A percentile compares a stretch with the other conserved stretches of the same genome.
Evolutionary conservation across 257 asterid genomes (phyloP).

Genomic region (Nicotiana otophora): DNA sequence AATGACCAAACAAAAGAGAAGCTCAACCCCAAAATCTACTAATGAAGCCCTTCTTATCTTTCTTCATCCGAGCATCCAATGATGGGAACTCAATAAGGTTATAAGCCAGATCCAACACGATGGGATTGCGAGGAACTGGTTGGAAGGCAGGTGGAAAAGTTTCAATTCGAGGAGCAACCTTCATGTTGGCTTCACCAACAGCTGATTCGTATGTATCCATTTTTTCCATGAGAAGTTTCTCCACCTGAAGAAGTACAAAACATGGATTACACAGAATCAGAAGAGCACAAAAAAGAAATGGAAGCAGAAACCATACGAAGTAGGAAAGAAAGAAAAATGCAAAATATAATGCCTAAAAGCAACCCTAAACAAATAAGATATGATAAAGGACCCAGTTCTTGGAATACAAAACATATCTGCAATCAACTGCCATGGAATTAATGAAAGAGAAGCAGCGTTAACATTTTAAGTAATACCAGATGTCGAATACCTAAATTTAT

Average conservation of each 20-base stretch:
- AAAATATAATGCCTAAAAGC: neutral
- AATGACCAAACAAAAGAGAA: neutral
- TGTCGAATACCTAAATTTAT: neutral
- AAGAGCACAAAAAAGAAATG: neutral
- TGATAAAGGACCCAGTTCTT: neutral
- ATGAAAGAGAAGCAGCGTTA: neutral
- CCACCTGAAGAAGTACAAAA: constrained; percentile 37
- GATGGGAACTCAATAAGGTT: constrained; percentile 74
- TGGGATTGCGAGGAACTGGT: constrained; percentile 51
- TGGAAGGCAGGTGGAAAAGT: constrained; percentile 58
- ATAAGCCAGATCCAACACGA: constrained; percentile 60
- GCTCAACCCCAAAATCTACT: constrained; percentile 80
- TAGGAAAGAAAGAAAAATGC: neutral
- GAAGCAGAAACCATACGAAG: neutral
- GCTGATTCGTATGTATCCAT: constrained; percentile 74
- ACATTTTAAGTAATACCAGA: neutral
- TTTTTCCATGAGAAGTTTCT: constrained; percentile 67
- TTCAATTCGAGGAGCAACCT: constrained; percentile 35
- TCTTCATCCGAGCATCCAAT: constrained; percentile 80
- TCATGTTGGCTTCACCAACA: constrained; percentile 62
- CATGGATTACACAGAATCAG: neutral
- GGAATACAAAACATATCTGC: neutral
- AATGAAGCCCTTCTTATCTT: constrained; percentile 74
- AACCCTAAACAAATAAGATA: neutral
- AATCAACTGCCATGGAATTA: neutral